Percentiles rank a stretch among this genome's conserved stretches.
phyloP scores from a whole-genome alignment of 2,329 filamentous ascomycete genomes.

The Tetracladium maxilliforme region DNA sequence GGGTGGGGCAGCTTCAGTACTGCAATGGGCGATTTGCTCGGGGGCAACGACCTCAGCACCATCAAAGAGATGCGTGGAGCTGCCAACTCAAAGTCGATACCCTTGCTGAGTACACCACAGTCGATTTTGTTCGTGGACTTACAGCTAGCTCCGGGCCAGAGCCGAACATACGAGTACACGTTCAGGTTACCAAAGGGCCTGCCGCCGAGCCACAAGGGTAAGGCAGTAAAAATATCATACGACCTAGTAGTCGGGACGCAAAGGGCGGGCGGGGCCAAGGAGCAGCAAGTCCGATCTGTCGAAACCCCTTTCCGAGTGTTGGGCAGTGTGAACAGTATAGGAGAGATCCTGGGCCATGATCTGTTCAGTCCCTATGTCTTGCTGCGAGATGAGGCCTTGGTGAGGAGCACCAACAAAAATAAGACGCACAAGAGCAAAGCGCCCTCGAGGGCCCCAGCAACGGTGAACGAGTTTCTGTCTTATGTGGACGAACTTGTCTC shows the following conservation, averaged over 20 bases:
- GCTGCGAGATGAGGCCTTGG: slow-evolving; percentile 60
- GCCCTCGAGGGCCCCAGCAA: slow-evolving; percentile 7
- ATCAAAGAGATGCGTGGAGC: slow-evolving; percentile 91
- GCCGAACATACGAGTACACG: slow-evolving; percentile 71
- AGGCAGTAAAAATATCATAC: slow-evolving; percentile 88
- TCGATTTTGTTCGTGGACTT: slow-evolving; percentile 93
- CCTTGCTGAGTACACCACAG: slow-evolving; percentile 86
- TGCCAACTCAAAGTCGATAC: slow-evolving; percentile 74
- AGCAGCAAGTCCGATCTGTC: slow-evolving; percentile 77
- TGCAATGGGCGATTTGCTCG: slow-evolving; percentile 78
- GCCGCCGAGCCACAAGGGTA: slow-evolving; percentile 82
- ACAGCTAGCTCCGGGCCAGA: slow-evolving; percentile 75
- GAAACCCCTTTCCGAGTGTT: slow-evolving; percentile 88
- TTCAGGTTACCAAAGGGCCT: slow-evolving; percentile 77
- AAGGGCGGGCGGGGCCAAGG: slow-evolving; percentile 59
- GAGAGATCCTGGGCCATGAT: slow-evolving; percentile 84
- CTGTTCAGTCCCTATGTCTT: slow-evolving; percentile 89
- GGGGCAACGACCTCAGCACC: slow-evolving; percentile 73
- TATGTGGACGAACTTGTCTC: slow-evolving; percentile 67
- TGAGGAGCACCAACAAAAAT: slow-evolving; percentile 11
- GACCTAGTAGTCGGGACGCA: slow-evolving; percentile 86
- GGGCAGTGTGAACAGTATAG: slow-evolving; percentile 78
- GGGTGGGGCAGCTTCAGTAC: slow-evolving; percentile 82
- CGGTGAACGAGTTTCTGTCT: slow-evolving; percentile 51
- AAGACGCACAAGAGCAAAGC: slow-evolving; percentile 4